Base-by-base conservation (phyloP, 192 early-diverging fungal genomes). In the Geranomyces variabilis region DNA sequence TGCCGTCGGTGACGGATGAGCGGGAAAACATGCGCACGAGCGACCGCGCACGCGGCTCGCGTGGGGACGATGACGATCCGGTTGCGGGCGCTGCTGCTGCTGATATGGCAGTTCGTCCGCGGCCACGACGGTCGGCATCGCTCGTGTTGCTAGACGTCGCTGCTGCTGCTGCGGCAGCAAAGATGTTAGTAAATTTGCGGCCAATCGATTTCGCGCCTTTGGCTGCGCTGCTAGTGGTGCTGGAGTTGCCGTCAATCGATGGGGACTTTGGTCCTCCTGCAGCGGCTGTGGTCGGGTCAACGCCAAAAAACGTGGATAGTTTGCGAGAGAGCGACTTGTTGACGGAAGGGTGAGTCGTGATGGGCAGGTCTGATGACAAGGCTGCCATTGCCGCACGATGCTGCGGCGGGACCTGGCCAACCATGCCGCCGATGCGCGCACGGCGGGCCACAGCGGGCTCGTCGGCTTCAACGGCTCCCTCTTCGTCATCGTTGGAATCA, bases 11-110 rank as follows among this genome's bases (percentile, higher is more conserved):
- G 12, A 5, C 29, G 43, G 69, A 69, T 10, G 55, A 55, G 19
- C 51, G 26, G 22, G 28, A 19, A 48, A 72, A 72, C 33, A 72
- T 26, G 0, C 70, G 60, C 8, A 45, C 29, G 0, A 72, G 4
- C 31, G 22, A 36, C 44, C 58, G 33, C 21, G 69, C 63, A 10
- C 51, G 43, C 48, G 31, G n/a, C 48, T 22, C n/a, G 26, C 29
- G n/a, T 5, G 51, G 65, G n/a, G n/a, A n/a, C n/a, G n/a, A n/a
- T n/a, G n/a, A n/a, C n/a, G n/a, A n/a, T n/a, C n/a, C 17, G 36
- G 33, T 48, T 31, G 66, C 8, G 15, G 48, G 9, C 12, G 29
- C 63, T 14, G 17, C 63, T 21, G 63, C 14, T 19, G 63, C 17
- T 31, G 63, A 45, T 13, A 43, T 41, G 36, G 36, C 36, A 7